Evolutionary conservation across 768 basidiomycete species (phyloP).

Genomic region (Leccinum disarticulatum): DNA sequence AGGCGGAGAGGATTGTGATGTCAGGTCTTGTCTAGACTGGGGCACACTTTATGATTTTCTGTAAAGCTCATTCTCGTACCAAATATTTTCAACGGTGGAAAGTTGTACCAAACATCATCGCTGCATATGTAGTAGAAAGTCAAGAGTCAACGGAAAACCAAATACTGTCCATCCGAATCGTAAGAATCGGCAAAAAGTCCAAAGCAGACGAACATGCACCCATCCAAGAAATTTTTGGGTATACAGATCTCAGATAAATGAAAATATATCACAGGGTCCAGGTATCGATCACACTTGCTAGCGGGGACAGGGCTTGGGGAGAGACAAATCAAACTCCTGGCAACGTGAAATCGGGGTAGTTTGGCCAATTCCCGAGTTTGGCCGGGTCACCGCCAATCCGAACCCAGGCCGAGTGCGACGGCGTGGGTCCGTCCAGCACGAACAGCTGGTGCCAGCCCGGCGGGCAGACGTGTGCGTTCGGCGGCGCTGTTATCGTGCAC

Average conservation of each 20-base stretch:
- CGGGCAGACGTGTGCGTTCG: slow-evolving; percentile 63
- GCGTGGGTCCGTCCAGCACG: slow-evolving; percentile 75
- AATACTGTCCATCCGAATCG: no score
- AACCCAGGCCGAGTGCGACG: slow-evolving; percentile 74
- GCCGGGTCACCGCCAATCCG: slow-evolving; percentile 79
- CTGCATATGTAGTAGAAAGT: no score
- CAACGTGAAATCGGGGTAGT: slow-evolving; percentile 61
- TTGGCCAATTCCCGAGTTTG: slow-evolving; percentile 70
- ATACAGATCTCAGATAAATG: not conserved
- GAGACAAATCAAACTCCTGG: slow-evolving; percentile 51
- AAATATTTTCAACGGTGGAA: no score
- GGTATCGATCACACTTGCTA: not conserved
- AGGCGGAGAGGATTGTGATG: no score
- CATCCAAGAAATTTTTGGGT: not conserved
- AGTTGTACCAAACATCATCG: no score
- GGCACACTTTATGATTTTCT: no score
- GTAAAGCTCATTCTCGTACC: no score
- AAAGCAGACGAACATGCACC: slow-evolving; percentile 26
- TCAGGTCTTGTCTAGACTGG: no score
- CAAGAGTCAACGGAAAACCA: no score
- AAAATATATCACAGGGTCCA: not conserved
- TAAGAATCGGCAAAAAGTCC: no score
- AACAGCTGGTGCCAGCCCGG: slow-evolving; percentile 80
- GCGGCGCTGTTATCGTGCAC: slow-evolving; percentile 78
- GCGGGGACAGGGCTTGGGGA: not conserved